Base-by-base conservation (phyloP, 495 filamentous ascomycete species). In the Talaromyces nanjingensis region DNA sequence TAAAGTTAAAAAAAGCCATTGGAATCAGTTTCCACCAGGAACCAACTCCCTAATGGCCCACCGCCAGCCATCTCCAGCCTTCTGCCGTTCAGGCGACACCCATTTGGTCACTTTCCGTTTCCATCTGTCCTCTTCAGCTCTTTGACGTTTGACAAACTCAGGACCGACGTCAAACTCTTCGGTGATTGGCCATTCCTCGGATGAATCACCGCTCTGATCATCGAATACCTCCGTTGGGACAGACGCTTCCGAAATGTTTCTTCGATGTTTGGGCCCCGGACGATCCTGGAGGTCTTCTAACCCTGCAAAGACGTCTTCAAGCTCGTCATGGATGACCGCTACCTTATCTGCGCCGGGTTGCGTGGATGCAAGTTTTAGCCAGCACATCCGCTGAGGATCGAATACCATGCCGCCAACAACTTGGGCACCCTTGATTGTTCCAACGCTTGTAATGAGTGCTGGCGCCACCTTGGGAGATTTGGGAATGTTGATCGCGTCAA, bases 121-220 rank as follows among this genome's bases (percentile, higher is more conserved):
- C 96, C 94, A 98, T 67, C 89, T 83, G 59, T 89, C 88, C 76
- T 98, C 94, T 74, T 98, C 94, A 64, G 92, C 92, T 62, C 89
- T 77, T 73, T 97, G 93, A 45, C 91, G 83, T 66, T 86, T 83
- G 57, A 98, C 88, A 71, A 97, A 98, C 74, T 92, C 91, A 5
- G 96, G 96, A 1, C 94, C 94, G 55, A 98, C 90, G 73, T 98
- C 94, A 71, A 98, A 98, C 73, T 98, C 94, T 74, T 98, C 94
- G 12, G 91, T 92, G 27, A 96, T 90, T 31, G 91, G 83, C 83
- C 89, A 91, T 68, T 92, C 89, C 64, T 92, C 89, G 4, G 77
- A 79, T 7, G 76, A 76, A 52, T 77, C 76, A 45, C 76, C 78
- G 49, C 78, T 80, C 61, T 84, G 82, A 63, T 88, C 76, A 63